Evolutionary conservation across 2,329 filamentous ascomycete species (phyloP), one percentile per base, ranked within the genome.

Genomic region (Penicillium hordei): DNA sequence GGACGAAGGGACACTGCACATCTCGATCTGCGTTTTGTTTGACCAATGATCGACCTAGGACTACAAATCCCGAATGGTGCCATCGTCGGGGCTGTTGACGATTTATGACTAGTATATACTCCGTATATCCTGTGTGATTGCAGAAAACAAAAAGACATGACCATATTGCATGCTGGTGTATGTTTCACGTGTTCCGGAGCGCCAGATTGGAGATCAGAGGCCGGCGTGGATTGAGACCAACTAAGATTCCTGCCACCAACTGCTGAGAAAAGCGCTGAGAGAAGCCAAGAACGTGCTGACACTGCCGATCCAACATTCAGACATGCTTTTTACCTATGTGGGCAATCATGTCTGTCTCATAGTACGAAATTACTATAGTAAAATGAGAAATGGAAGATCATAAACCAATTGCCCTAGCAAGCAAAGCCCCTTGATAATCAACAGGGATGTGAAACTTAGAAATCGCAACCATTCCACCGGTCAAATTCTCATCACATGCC

Each of bases 41-140:
- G 40, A 52, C 40, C 40, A 12, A 19, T 25, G n/a, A 43, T 55
- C 29, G 19, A 34, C 21, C 38, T 7, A 29, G 38, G 17, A 25
- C 39, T 59, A 38, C 23, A 34, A 34, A 44, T 31, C 36, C 57
- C 33, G 48, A 27, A 38, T 59, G 34, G 34, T 57, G 40, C 50
- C 23, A 43, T 45, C 15, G 48, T 48, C 38, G 46, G 40, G 51
- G 39, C 44, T 46, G 55, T 63, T 65, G 61, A 66, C 58, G 64
- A 66, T 64, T 64, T 59, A 66, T 61, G 63, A 66, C 60, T 58
- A 23, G 21, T 23, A 52, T 55, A 48, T 59, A 17, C 13, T 34
- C 15, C 15, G 21, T 33, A 58, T 57, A 49, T 58, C 57, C 49
- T 62, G 59, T 59, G 51, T 57, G 57, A 60, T 48, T 49, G 13